phyloP scores from a whole-genome alignment of 2,329 filamentous ascomycete species.

The Aphanocladium album region DNA sequence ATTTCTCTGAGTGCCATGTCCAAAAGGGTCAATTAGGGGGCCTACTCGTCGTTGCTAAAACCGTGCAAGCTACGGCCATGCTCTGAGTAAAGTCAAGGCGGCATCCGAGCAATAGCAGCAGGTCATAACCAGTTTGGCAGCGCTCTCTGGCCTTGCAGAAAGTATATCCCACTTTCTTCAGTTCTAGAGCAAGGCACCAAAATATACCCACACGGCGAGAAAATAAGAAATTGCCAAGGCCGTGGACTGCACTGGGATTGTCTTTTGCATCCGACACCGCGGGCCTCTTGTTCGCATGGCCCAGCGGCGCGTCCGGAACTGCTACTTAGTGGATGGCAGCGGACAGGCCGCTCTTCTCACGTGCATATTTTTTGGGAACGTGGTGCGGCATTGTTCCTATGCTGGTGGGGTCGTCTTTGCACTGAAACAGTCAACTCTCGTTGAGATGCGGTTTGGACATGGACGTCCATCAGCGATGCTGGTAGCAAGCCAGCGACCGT shows the following conservation, averaged over 20 bases:
- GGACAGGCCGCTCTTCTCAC: background rate
- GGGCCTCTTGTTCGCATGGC: too few species aligned
- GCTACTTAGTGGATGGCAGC: background rate
- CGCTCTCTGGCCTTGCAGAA: background rate
- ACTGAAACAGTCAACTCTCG: conserved; percentile 2
- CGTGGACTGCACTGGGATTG: background rate
- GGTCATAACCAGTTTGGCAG: background rate
- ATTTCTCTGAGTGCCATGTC: background rate
- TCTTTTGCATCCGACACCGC: too few species aligned
- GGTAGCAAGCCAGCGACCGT: background rate
- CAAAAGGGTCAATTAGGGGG: conserved; percentile 1
- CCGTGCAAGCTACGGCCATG: background rate
- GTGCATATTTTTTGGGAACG: background rate
- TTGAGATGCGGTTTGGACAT: background rate
- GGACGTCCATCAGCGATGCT: background rate
- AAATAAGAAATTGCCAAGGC: background rate
- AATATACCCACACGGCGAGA: background rate
- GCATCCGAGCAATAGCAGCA: conserved; percentile 3
- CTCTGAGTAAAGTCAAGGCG: background rate
- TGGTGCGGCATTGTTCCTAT: background rate
- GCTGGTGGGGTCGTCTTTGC: background rate
- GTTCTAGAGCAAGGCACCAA: background rate
- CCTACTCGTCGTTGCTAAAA: background rate
- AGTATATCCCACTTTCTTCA: background rate
- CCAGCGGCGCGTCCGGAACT: background rate